Evolutionary conservation across 768 basidiomycete genomes (phyloP).

Genomic region (Naematelia aurantialba): DNA sequence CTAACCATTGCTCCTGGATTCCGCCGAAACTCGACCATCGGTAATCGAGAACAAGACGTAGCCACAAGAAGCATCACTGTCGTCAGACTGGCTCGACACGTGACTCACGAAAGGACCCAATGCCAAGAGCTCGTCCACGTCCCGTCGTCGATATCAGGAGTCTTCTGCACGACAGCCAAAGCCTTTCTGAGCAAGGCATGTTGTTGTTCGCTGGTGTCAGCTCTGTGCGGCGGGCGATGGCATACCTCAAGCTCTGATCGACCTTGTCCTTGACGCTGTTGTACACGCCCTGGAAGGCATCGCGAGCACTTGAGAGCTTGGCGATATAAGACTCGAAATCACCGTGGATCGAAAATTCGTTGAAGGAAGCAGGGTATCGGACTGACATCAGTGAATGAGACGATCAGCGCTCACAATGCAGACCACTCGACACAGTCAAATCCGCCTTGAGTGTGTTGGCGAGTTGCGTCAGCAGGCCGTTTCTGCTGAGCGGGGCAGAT

Average conservation of each 20-base stretch:
- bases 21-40: constrained; percentile 86
- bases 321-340: constrained; percentile 82
- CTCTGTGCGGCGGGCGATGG: constrained; percentile 2
- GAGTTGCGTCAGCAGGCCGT: constrained; percentile 87
- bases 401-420: constrained; percentile 61
- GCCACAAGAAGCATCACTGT: constrained; percentile 87
- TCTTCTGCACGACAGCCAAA: constrained; percentile 72
- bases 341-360: constrained; percentile 88
- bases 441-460: constrained; percentile 88
- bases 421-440: constrained; percentile 84
- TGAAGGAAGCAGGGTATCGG: constrained; percentile 92
- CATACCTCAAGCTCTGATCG: constrained; percentile 75
- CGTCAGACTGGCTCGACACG: neutral
- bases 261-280: constrained; percentile 88
- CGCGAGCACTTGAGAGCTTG: constrained; percentile 74
- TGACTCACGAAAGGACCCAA: constrained; percentile 71
- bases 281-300: constrained; percentile 87
- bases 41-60: constrained; percentile 80
- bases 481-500: constrained; percentile 86
- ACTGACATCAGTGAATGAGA: constrained; percentile 49
- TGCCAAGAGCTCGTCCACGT: constrained; percentile 99
- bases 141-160: constrained; percentile 80
- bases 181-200: constrained; percentile 83
- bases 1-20: constrained; percentile 85
- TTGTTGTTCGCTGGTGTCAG: constrained; percentile 63